Percentiles rank a stretch among this genome's conserved stretches.
Evolutionary conservation across 139 green algal genomes (phyloP).

Genomic region (Eudorina sp.): DNA sequence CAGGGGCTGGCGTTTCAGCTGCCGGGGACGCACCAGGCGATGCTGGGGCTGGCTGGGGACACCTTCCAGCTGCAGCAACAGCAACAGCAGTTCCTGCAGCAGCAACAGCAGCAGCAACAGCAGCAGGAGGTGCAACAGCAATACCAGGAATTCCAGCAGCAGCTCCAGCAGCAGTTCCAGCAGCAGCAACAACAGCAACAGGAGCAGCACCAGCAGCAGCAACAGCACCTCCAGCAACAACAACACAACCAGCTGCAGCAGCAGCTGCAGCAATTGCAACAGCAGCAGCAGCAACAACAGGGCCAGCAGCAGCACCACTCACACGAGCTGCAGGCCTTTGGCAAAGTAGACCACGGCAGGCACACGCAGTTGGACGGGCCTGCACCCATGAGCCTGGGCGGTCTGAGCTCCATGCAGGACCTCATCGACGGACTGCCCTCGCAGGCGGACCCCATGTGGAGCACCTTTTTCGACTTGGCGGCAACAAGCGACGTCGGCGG

Average conservation of each 20-base stretch:
- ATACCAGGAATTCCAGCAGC: background rate
- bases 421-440: slow-evolving; percentile 40
- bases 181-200: slow-evolving; percentile 10
- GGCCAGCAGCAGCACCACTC: background rate
- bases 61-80: background rate
- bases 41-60: background rate
- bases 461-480: background rate
- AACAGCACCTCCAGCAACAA: background rate
- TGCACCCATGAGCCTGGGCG: slow-evolving; percentile 33
- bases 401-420: slow-evolving; percentile 45
- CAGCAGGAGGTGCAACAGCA: background rate
- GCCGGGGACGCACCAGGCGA: background rate
- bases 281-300: background rate
- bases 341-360: background rate
- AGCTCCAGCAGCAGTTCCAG: background rate
- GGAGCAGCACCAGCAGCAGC: slow-evolving; percentile 16
- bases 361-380: background rate
- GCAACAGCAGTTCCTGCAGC: slow-evolving; percentile 1
- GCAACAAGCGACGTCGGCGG: background rate
- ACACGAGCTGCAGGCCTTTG: background rate
- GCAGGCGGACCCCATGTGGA: slow-evolving; percentile 18
- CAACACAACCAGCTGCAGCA: slow-evolving; percentile 1
- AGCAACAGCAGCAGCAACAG: slow-evolving; percentile 20
- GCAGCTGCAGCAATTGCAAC: slow-evolving; percentile 26
- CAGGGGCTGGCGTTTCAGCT: background rate